Evolutionary conservation across 352 stramenopile species (phyloP), one percentile per base, ranked within the genome.

Genomic region (Phytophthora tentaculata): DNA sequence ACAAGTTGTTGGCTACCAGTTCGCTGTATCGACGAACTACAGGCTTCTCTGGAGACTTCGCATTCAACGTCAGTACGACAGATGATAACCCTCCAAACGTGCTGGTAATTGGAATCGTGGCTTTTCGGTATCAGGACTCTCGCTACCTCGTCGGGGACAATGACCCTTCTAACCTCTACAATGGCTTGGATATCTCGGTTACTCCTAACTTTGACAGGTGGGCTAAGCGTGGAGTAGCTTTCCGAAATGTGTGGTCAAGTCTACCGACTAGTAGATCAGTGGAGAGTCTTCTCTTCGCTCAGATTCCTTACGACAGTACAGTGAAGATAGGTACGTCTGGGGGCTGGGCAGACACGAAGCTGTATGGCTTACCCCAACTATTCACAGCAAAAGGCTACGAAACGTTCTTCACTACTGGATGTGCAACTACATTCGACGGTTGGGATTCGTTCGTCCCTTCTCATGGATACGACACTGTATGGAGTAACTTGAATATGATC

Each of bases 401-500:
- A 48, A 48, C 41, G 3, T 48, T 48, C 41, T 48, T 48, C 41
- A 48, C 41, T 4, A 48, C 41, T 3, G 41, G 41, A 12, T 56
- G 28, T 20, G 26, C 26, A 9, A 44, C n/a, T 13, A 67, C 67
- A 20, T 84, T 81, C 50, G 79, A 87, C 20, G 56, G 75, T 22
- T 84, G 79, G 76, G 56, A 79, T 20, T 47, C 19, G 2, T 87
- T 87, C 35, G 32, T 84, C 13, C 71, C 67, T 0, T 44, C 45
- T 9, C 79, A 87, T 26, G 79, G 79, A 23, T 83, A 84, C 29
- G 76, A 87, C 5, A 54, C 51, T 1, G 71, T 87, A 28, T 61
- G 76, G 39, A 58, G 48, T 3, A 64, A 69, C 10, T 44, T 74
- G 8, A 61, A 86, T 14, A 69, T 84, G 52, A 80, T 75, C 49